Evolutionary conservation across 768 basidiomycete species (phyloP).

Genomic region (Lyophyllum semitale): DNA sequence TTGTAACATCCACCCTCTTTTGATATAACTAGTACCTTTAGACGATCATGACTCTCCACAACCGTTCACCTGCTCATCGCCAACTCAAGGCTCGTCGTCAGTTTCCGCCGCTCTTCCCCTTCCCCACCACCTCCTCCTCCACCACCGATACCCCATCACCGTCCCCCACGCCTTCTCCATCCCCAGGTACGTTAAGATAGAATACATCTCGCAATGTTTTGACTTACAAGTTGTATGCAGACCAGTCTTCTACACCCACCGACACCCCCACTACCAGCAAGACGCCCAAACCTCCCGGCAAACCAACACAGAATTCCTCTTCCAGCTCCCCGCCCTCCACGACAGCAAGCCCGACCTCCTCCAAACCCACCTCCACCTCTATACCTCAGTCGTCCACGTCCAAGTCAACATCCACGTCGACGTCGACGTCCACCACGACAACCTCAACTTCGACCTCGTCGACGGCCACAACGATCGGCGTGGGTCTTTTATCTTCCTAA

Average conservation of each 20-base stretch:
- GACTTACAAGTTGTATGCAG: background rate
- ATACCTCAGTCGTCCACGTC: background rate
- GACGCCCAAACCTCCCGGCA: background rate
- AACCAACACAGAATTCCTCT: background rate
- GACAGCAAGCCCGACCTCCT: background rate
- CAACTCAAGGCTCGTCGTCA: conserved; percentile 22
- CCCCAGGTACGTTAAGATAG: background rate
- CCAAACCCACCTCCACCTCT: background rate
- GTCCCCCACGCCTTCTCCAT: background rate
- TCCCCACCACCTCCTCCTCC: background rate
- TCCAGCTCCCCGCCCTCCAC: background rate
- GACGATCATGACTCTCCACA: conserved; percentile 28
- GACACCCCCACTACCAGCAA: background rate
- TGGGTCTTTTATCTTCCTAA: conserved; percentile 8
- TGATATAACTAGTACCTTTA: background rate
- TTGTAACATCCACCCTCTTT: conserved; percentile 14
- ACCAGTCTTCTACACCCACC: background rate
- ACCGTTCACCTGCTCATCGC: conserved; percentile 28
- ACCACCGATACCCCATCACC: background rate
- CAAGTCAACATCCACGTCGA: conserved; percentile 4
- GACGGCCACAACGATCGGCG: conserved; percentile 5
- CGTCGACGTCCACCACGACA: conserved; percentile 5
- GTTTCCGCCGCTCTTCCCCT: background rate
- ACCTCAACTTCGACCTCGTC: conserved; percentile 14
- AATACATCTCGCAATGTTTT: background rate